Evolutionary conservation across 345 rosid species (phyloP).

Genomic region (Populus alba): DNA sequence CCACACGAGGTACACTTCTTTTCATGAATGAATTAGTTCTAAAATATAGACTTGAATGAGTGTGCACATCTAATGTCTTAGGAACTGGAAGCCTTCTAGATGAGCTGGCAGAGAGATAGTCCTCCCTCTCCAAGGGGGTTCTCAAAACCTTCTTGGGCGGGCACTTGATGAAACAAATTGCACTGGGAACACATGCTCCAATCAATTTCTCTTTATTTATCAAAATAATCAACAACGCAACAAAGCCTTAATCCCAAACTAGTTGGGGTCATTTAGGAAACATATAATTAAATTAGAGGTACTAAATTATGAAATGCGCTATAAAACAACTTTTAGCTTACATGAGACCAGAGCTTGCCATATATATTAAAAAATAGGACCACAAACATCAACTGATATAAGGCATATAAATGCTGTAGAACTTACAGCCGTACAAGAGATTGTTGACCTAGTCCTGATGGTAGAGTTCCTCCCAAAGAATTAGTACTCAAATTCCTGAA

Average conservation of each 20-base stretch:
- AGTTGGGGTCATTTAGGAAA: not conserved
- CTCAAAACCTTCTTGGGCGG: not conserved
- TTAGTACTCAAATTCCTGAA: constrained; percentile 85
- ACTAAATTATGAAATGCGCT: not conserved
- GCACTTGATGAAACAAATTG: not conserved
- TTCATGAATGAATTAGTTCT: not conserved
- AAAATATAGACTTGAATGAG: not conserved
- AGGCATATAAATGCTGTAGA: not conserved
- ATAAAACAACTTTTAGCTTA: not conserved
- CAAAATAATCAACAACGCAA: not conserved
- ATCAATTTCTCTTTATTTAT: not conserved
- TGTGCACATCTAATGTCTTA: not conserved
- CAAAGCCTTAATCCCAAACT: not conserved
- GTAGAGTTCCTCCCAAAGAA: constrained; percentile 65
- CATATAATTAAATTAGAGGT: not conserved
- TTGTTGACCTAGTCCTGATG: constrained; percentile 72
- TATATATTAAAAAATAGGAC: not conserved
- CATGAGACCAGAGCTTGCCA: not conserved
- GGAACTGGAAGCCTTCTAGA: not conserved
- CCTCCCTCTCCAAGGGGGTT: not conserved
- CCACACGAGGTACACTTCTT: not conserved
- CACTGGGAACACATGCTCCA: not conserved
- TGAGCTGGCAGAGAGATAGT: not conserved
- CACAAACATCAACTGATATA: not conserved
- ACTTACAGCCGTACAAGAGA: constrained; percentile 78